Evolutionary conservation across 768 basidiomycete genomes (phyloP).

Genomic region (Russula sp.): DNA sequence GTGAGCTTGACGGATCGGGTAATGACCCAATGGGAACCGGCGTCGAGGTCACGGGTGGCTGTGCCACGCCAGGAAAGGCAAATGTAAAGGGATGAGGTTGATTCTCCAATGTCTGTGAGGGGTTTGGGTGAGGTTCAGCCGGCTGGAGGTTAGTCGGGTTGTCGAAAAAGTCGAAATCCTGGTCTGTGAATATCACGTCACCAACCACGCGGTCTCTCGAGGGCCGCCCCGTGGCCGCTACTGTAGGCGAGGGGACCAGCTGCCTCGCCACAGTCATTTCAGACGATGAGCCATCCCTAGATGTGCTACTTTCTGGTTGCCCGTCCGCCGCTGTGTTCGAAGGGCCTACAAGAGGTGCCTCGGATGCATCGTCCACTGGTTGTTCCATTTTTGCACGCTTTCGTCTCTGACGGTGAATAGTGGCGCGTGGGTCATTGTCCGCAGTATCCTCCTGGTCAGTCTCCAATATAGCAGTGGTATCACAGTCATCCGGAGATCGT

Average conservation of each 20-base stretch:
- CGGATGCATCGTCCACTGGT: slow-evolving; percentile 19
- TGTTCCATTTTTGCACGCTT: slow-evolving; percentile 42
- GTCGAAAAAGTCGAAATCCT: slow-evolving; percentile 23
- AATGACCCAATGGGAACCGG: slow-evolving; percentile 11
- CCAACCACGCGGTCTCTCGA: slow-evolving; percentile 5
- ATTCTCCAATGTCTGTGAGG: slow-evolving; percentile 8
- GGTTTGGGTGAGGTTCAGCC: slow-evolving; percentile 3
- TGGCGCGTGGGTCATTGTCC: slow-evolving; percentile 34
- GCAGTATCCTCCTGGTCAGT: slow-evolving; percentile 33
- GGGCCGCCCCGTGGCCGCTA: not conserved
- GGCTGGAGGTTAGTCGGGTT: slow-evolving; percentile 14
- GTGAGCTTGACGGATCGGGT: slow-evolving; percentile 9
- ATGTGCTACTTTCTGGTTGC: not conserved
- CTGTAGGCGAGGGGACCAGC: not conserved
- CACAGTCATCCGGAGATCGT: slow-evolving; percentile 43
- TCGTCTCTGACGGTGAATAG: slow-evolving; percentile 39
- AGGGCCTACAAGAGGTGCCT: slow-evolving; percentile 11
- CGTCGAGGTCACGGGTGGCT: slow-evolving; percentile 1
- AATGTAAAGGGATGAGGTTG: slow-evolving; percentile 19
- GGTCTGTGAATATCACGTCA: slow-evolving; percentile 22
- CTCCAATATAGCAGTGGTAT: slow-evolving; percentile 36
- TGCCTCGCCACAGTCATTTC: not conserved
- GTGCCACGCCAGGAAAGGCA: slow-evolving; percentile 15
- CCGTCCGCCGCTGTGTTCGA: not conserved
- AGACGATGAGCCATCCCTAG: not conserved